Percentiles rank a stretch among this genome's conserved stretches.
Evolutionary conservation across 2,329 filamentous ascomycete species (phyloP).

Genomic region (Claviceps paspali): DNA sequence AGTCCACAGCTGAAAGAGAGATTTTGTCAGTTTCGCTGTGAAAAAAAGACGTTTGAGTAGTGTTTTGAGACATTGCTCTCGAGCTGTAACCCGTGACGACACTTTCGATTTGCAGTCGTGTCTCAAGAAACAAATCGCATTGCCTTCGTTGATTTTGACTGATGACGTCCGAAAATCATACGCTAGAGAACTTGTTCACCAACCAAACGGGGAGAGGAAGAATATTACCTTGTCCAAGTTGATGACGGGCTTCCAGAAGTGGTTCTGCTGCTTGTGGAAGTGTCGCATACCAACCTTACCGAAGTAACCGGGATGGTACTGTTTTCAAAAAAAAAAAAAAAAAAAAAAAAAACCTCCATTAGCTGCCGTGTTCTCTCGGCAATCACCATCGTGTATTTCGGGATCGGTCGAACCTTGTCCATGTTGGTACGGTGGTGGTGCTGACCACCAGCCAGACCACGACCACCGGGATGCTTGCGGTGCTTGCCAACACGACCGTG

Average conservation of each 20-base stretch:
- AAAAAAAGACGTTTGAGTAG: too few species aligned
- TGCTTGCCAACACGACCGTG: constrained; percentile 98
- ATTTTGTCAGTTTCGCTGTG: constrained; percentile 15
- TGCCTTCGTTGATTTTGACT: too few species aligned
- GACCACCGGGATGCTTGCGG: constrained; percentile 75
- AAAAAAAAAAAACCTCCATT: constrained; percentile 12
- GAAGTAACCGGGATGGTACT: constrained; percentile 98
- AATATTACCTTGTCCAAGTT: constrained; percentile 89
- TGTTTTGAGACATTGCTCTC: too few species aligned
- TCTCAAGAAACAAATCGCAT: too few species aligned
- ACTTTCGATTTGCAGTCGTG: too few species aligned
- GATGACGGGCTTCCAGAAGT: constrained; percentile 97
- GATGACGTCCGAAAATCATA: too few species aligned
- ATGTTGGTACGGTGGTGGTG: constrained; percentile 54
- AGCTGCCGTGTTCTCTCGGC: constrained; percentile 10
- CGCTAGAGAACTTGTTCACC: too few species aligned
- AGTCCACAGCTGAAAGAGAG: constrained; percentile 63
- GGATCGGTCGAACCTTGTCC: constrained; percentile 58
- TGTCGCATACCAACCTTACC: constrained; percentile 91
- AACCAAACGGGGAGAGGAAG: constrained; percentile 3
- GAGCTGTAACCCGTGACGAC: too few species aligned
- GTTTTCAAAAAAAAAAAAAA: constrained; percentile 14
- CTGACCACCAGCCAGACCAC: constrained; percentile 94
- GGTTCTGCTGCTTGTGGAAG: constrained; percentile 93
- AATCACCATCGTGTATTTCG: background rate